Conservation (phyloP, 768 basidiomycete genomes). For the Lyophyllum atratum region DNA sequence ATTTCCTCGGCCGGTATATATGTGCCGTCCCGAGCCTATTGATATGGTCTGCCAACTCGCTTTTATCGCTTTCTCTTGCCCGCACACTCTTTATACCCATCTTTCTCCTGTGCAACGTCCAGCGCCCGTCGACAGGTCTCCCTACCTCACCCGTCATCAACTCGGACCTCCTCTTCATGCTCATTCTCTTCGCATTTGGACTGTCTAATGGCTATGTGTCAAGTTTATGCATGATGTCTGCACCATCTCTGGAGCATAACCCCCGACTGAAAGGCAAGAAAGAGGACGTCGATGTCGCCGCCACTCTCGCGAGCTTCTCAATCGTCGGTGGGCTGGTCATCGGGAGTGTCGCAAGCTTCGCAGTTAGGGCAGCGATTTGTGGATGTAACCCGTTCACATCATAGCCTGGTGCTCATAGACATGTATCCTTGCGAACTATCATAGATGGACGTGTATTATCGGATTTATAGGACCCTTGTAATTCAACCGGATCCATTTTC, state of each 20-base stretch:
- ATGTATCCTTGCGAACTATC: neutral
- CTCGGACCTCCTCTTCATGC: slow-evolving; percentile 78
- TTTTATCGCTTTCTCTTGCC: slow-evolving; percentile 63
- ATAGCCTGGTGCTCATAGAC: neutral
- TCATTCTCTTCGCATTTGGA: slow-evolving; percentile 74
- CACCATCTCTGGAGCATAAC: slow-evolving; percentile 81
- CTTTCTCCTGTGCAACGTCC: slow-evolving; percentile 88
- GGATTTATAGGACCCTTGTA: neutral
- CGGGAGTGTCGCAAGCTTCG: slow-evolving; percentile 84
- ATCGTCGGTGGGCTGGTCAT: slow-evolving; percentile 72
- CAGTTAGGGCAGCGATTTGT: slow-evolving; percentile 68
- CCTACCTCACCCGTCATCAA: slow-evolving; percentile 55
- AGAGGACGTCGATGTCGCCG: slow-evolving; percentile 85
- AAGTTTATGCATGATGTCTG: slow-evolving; percentile 80
- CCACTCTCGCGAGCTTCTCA: slow-evolving; percentile 78
- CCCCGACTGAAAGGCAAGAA: slow-evolving; percentile 63
- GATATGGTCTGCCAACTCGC: slow-evolving; percentile 67
- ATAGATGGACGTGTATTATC: neutral
- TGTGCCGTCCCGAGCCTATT: slow-evolving; percentile 67
- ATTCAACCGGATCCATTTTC: neutral
- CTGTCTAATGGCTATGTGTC: slow-evolving; percentile 80
- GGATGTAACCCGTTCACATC: slow-evolving; percentile 69
- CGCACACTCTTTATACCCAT: slow-evolving; percentile 85
- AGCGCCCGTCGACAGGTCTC: slow-evolving; percentile 39
- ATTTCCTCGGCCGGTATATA: slow-evolving; percentile 67